Evolutionary conservation across 2,329 filamentous ascomycete genomes (phyloP).

Genomic region (Claviceps arundinis): DNA sequence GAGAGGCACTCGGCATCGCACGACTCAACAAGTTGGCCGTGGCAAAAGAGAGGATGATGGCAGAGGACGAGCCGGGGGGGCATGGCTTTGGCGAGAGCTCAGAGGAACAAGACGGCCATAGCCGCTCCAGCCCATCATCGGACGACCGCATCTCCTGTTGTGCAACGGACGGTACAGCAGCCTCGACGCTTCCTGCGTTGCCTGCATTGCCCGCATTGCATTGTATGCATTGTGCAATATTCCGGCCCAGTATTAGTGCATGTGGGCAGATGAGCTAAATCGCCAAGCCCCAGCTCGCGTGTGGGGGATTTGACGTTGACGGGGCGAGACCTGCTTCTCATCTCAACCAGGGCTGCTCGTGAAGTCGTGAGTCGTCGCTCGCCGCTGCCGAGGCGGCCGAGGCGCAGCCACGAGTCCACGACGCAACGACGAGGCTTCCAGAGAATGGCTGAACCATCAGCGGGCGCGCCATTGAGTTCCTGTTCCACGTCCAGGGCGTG

Average conservation of each 20-base stretch:
- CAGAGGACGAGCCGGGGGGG: neutral
- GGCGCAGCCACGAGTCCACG: too few relatives aligned
- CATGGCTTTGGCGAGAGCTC: neutral
- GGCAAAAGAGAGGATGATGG: neutral
- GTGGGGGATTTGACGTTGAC: neutral
- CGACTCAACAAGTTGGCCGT: neutral
- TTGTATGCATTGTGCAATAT: conserved; percentile 1
- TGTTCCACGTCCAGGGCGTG: too few relatives aligned
- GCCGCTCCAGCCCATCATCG: neutral
- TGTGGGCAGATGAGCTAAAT: neutral
- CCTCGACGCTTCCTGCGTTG: neutral
- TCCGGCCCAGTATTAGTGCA: neutral
- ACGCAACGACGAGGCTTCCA: too few relatives aligned
- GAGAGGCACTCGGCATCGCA: too few relatives aligned
- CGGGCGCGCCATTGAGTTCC: too few relatives aligned
- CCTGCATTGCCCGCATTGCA: neutral
- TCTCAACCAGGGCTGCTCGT: neutral
- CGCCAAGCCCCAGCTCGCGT: neutral
- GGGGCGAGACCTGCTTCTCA: neutral
- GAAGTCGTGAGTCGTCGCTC: too few relatives aligned
- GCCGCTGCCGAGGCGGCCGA: too few relatives aligned
- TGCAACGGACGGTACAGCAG: neutral
- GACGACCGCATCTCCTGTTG: neutral
- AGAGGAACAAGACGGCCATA: neutral
- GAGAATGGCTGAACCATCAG: too few relatives aligned